Percentiles rank a stretch among this genome's conserved stretches.
Conservation (phyloP, 768 basidiomycete species). For the Suillus luteus region DNA sequence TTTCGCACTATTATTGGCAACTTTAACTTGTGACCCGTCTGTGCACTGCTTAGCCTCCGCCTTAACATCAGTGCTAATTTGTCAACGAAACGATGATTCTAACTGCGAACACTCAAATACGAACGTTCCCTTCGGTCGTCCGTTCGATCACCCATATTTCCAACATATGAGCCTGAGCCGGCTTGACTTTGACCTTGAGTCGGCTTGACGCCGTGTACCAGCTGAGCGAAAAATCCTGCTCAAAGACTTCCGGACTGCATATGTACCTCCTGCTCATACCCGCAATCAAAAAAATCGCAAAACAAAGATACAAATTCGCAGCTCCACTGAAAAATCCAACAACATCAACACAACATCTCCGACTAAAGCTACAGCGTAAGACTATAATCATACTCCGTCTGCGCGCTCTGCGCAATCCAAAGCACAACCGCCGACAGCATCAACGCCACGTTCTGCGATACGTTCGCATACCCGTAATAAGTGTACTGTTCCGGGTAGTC, state of each 20-base stretch:
- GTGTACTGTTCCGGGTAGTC: conserved; percentile 73
- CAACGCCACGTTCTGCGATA: conserved; percentile 86
- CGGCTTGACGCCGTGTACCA: background rate
- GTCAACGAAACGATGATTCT: background rate
- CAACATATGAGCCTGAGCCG: background rate
- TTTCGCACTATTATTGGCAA: background rate
- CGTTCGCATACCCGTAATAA: conserved; percentile 94
- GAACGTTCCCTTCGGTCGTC: background rate
- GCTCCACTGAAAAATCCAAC: background rate
- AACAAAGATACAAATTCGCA: background rate
- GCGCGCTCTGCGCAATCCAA: conserved; percentile 88
- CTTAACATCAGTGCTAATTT: background rate
- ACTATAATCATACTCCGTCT: conserved; percentile 92
- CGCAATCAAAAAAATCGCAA: background rate
- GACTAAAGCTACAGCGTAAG: conserved; percentile 68
- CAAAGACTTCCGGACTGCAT: background rate
- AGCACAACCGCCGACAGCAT: conserved; percentile 86
- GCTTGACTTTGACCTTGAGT: background rate
- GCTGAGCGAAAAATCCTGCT: background rate
- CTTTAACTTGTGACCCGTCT: background rate
- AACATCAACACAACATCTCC: background rate
- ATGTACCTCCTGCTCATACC: background rate
- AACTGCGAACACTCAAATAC: background rate
- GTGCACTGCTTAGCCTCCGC: background rate
- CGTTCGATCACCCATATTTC: background rate